Base-by-base conservation (phyloP, 2,329 filamentous ascomycete species). In the Cytospora leucostoma region DNA sequence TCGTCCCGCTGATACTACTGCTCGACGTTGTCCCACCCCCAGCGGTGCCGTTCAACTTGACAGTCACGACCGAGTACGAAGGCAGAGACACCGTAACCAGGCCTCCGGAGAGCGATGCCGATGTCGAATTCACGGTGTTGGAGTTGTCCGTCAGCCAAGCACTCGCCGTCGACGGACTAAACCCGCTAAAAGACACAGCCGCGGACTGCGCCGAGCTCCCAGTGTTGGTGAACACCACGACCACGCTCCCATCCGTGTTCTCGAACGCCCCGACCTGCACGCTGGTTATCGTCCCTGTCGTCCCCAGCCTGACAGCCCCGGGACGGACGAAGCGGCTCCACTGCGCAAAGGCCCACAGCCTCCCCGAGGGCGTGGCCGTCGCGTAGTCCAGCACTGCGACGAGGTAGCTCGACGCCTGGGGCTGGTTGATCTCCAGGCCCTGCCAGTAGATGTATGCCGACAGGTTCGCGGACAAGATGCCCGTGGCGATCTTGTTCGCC, bases 381-480 rank as follows among this genome's bases (percentile, higher is more conserved):
- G 53, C 63, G 59, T 66, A 67, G 52, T 62, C 65, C n/a, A 74
- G 62, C 27, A 65, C 62, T 1, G 65, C 65, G 1, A 66, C 65
- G 8, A 66, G 65, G 15, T 66, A 66, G 38, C 65, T 66, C 27
- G 65, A 66, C 2, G 62, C 62, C 53, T 56, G 51, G 3, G 51
- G 21, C 63, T 66, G 68, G 54, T 73, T 72, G 44, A 71, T 71
- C 47, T 71, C 70, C 51, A 71, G 65, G 7, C 67, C 66, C 65
- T 74, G 70, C 71, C 80, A 84, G 72, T 81, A 84, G 40, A 84
- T 71, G 65, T 80, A 82, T 0, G 74, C 80, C 21, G 73, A 77
- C 33, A 79, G 72, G 65, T 79, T 78, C 5, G 74, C 74, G 56
- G 78, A 74, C 4, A 78, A 74, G 54, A 83, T 69, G 6, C 74